Conservation (phyloP, 257 asterid genomes). For the Solanum habrochaites region DNA sequence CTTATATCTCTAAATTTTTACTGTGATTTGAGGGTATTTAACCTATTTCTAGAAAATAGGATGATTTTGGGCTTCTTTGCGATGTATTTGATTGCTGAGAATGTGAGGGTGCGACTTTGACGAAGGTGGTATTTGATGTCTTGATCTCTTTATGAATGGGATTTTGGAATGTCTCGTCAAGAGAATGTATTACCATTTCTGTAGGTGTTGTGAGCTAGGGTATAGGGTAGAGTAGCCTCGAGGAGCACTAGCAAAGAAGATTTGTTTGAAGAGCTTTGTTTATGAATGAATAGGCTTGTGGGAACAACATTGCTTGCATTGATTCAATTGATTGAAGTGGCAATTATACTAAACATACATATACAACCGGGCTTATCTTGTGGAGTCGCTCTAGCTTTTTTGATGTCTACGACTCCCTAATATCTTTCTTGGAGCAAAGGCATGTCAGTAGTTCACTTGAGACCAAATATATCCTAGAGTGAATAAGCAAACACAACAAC, state of each 20-base stretch:
- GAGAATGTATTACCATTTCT: background rate
- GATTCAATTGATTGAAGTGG: background rate
- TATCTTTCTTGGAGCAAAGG: background rate
- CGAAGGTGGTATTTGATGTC: background rate
- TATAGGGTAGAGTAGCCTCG: background rate
- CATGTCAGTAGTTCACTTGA: background rate
- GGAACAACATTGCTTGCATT: background rate
- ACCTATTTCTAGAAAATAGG: background rate
- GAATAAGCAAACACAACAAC: background rate
- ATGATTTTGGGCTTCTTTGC: background rate
- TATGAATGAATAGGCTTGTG: background rate
- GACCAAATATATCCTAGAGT: background rate
- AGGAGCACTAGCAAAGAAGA: background rate
- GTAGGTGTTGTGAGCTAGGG: background rate
- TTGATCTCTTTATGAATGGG: background rate
- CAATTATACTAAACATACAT: background rate
- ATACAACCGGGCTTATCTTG: background rate
- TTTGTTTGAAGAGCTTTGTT: background rate
- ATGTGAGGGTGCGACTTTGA: background rate
- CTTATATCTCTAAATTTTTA: background rate
- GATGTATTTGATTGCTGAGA: background rate
- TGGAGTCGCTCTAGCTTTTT: background rate
- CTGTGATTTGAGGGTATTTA: background rate
- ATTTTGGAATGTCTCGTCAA: background rate
- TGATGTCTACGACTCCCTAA: background rate